Base-by-base conservation (phyloP, 2,329 filamentous ascomycete species). In the Diaporthe sp. region DNA sequence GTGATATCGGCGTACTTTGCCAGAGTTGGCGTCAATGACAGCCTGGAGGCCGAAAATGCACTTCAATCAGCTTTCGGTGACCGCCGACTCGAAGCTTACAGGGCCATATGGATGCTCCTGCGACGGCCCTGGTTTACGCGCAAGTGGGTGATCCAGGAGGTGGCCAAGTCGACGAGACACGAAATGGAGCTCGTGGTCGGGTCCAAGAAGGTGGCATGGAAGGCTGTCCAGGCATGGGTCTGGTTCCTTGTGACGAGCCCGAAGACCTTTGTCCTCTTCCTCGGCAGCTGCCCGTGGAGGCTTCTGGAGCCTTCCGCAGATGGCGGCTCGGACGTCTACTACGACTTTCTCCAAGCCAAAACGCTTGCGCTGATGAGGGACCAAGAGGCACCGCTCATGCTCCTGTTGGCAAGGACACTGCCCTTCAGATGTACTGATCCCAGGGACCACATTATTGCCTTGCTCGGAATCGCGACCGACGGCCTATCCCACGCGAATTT, bases 71-170 rank as follows among this genome's bases (percentile, higher is more conserved):
- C 55, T 0, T 37, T 59, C 7, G 32, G 32, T 10, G 32, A 37
- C 1, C 19, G 22, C 32, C 32, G 22, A 12, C 1, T 0, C 22
- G 22, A 42, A 7, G 56, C 56, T 1, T 42, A 25, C 15, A 39
- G 8, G n/a, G 19, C 9, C 6, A 39, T 61, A 19, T 61, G 56
- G 56, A 42, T 42, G 35, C 13, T 61, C n/a, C n/a, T 61, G 30
- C 35, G 13, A 2, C 56, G 56, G 15, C 56, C 56, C n/a, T 61
- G 56, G 56, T 61, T 61, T 7, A 4, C 35, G n/a, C 56, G 56
- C 35, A 61, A 61, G 37, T 61, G 56, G 56, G 56, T 61, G 37
- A 61, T 61, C 15, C 56, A 27, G 37, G 56, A 61, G 56, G 15
- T 61, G n/a, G 37, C 37, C 13, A 61, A 61, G 13, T 61, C 56